A percentile compares a stretch with the other conserved stretches of the same genome.
Conservation (phyloP, 2,329 filamentous ascomycete genomes). For the Apiospora pterosperma region DNA sequence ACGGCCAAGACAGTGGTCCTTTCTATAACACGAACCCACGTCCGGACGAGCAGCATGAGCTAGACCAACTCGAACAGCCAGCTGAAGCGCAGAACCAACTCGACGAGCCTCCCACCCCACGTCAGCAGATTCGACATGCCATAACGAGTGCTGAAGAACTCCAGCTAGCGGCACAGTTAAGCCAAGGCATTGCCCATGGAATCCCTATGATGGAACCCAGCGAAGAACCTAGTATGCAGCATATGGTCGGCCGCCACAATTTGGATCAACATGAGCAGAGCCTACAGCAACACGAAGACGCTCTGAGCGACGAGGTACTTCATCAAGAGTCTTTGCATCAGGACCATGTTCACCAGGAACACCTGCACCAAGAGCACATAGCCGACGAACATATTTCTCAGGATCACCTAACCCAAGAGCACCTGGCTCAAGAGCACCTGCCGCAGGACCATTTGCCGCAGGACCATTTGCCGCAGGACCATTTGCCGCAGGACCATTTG, state of each 20-base stretch:
- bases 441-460: constrained; percentile 1
- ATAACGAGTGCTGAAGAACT: constrained; percentile 50
- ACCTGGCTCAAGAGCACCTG: constrained; percentile 1
- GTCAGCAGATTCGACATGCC: constrained; percentile 40
- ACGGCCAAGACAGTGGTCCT: constrained; percentile 38
- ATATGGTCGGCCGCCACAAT: constrained; percentile 30
- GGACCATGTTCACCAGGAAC: constrained; percentile 6
- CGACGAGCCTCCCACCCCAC: constrained; percentile 34
- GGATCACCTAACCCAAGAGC: constrained; percentile 9
- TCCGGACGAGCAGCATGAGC: constrained; percentile 19
- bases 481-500: not conserved
- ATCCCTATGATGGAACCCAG: constrained; percentile 43
- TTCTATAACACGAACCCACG: constrained; percentile 36
- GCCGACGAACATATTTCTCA: constrained; percentile 2
- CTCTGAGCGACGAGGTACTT: constrained; percentile 12
- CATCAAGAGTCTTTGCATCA: constrained; percentile 6
- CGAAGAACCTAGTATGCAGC: constrained; percentile 40
- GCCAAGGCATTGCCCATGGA: constrained; percentile 50
- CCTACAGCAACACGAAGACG: constrained; percentile 15
- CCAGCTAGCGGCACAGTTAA: constrained; percentile 55
- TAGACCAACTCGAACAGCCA: constrained; percentile 14
- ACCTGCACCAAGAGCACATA: constrained; percentile 4
- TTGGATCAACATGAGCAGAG: constrained; percentile 10
- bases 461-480: not conserved
- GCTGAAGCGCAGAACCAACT: constrained; percentile 21